phyloP scores from a whole-genome alignment of 768 basidiomycete species.

The Lactifluus rugatus region DNA sequence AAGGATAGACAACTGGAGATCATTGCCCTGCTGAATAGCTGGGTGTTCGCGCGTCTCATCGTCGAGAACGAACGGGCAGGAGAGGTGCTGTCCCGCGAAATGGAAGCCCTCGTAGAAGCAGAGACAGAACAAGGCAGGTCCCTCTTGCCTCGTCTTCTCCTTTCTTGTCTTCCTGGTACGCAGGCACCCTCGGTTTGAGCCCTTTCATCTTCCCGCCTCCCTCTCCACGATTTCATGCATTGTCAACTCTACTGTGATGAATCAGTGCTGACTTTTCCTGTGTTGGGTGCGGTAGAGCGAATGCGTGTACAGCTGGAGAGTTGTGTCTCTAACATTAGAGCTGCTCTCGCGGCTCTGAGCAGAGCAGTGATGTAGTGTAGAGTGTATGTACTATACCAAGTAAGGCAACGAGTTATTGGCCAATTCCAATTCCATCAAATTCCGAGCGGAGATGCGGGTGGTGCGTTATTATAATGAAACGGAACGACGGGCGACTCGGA shows the following conservation, averaged over 20 bases:
- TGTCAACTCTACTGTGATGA: not conserved
- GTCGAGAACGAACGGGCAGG: constrained; percentile 15
- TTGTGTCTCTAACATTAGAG: constrained; percentile 15
- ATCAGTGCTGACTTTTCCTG: not conserved
- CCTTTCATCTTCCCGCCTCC: not conserved
- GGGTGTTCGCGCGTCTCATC: constrained; percentile 15
- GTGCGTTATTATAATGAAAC: no score
- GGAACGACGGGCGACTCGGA: not conserved
- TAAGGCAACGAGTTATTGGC: not conserved
- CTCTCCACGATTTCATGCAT: not conserved
- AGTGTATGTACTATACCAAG: not conserved
- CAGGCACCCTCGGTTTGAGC: not conserved
- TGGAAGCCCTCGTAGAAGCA: constrained; percentile 12
- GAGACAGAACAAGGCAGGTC: constrained; percentile 21
- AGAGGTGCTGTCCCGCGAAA: constrained; percentile 14
- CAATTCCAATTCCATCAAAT: not conserved
- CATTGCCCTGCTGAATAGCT: constrained; percentile 14
- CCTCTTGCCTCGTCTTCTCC: not conserved
- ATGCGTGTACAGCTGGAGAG: constrained; percentile 13
- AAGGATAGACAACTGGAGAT: constrained; percentile 15
- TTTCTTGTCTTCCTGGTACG: constrained; percentile 5
- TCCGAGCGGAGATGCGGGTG: no score
- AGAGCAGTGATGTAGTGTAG: constrained; percentile 7
- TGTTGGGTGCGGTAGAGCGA: constrained; percentile 3
- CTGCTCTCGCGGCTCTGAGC: constrained; percentile 7